Evolutionary conservation across 1,139 yeast species (phyloP), one percentile per base, ranked within the genome.

Genomic region (Magnusiomyces tetraspermus): DNA sequence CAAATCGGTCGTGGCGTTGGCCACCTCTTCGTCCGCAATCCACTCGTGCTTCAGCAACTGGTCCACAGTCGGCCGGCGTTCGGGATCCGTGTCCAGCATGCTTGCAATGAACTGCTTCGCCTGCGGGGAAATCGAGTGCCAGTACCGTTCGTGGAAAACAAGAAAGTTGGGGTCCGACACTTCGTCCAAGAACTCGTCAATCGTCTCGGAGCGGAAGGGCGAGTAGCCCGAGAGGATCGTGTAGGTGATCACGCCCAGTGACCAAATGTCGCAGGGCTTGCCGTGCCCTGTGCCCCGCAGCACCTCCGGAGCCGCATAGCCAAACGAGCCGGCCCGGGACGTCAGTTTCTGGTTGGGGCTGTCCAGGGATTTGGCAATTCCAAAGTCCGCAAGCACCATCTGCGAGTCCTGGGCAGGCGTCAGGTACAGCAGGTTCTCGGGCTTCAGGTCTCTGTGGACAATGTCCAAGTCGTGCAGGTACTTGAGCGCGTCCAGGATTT

Each of bases 231-330:
- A 88, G 51, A 92, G 75, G 52, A 90, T 72, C 0, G 97, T 89
- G 68, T 89, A 92, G 0, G 96, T 80, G 51, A 92, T 86, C 10
- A 89, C 96, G 24, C 97, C 97, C 46, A 89, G 68, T 1, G 95
- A 84, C 97, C 97, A 89, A 46, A 89, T 77, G 66, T 89, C 97
- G 67, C 95, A 89, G 1, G 96, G 90, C 64, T 85, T 87, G 45
- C 95, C 94, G 69, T 89, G 96, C 6, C 96, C 96, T 42, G 74
- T 70, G 4, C 86, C 83, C 49, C 77, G 68, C 38, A 89, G 73
- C 3, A 89, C 92, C 66, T 89, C 97, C 0, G 97, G 97, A 0
- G 97, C 96, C 3, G 95, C 96, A 65, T 89, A 89, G 1, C 96
- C 96, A 68, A 88, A 81, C 1, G 95, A 84, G 0, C 97, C 97